Percentiles rank a stretch among this genome's conserved stretches.
Conservation (phyloP, 129 eudicot species). For the Tagetes patula region DNA sequence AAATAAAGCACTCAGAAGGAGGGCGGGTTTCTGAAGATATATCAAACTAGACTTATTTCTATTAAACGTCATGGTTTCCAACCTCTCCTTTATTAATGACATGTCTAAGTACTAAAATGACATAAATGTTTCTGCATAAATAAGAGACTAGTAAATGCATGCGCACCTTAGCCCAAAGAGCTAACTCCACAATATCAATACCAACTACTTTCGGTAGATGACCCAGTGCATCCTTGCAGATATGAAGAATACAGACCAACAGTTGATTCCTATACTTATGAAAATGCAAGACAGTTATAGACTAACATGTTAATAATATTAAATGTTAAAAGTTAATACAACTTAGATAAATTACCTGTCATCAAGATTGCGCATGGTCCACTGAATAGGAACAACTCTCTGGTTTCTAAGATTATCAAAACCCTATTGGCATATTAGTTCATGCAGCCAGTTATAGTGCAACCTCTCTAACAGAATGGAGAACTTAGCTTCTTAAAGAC, state of each 20-base stretch:
- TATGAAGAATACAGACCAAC: slow-evolving; percentile 63
- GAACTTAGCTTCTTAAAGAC: not conserved
- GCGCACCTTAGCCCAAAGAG: slow-evolving; percentile 91
- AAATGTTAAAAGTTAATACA: slow-evolving; percentile 10
- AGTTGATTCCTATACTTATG: slow-evolving; percentile 66
- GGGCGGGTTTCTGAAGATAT: not conserved
- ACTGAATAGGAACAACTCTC: slow-evolving; percentile 84
- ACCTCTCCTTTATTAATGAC: not conserved
- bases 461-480: slow-evolving; percentile 16
- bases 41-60: slow-evolving; percentile 15
- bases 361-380: slow-evolving; percentile 97
- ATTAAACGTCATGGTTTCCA: not conserved
- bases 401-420: slow-evolving; percentile 88
- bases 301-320: slow-evolving; percentile 13
- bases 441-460: slow-evolving; percentile 23
- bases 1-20: slow-evolving; percentile 7
- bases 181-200: slow-evolving; percentile 95
- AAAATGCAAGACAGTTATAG: slow-evolving; percentile 14
- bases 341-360: slow-evolving; percentile 54
- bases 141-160: not conserved
- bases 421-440: slow-evolving; percentile 50
- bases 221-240: slow-evolving; percentile 73
- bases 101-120: not conserved
- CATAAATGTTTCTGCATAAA: slow-evolving; percentile 13
- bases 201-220: slow-evolving; percentile 90